Evolutionary conservation across 495 filamentous ascomycete species (phyloP), one percentile per base, ranked within the genome.

Genomic region (Antarctomyces pellizariae): DNA sequence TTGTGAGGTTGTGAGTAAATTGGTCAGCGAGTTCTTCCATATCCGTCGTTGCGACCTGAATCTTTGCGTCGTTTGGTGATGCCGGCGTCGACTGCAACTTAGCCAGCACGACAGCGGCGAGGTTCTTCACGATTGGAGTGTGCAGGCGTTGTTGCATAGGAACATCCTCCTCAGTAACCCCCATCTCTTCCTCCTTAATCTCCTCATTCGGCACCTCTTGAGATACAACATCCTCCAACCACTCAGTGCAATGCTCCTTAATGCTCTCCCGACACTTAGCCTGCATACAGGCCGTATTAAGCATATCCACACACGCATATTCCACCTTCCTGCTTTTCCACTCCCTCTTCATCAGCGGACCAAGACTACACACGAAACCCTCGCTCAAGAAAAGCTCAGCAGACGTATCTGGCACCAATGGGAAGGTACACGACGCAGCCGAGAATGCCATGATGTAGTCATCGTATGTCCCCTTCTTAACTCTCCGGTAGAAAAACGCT

Each of bases 211-310:
- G 50, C 33, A 61, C 63, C 9, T 66, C 66, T 34, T 69, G 65
- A 18, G 67, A 68, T 18, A 83, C 56, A 20, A 77, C 60, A 29
- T 82, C 71, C 30, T 77, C 69, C 13, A 97, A 54, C 75, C 80
- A 93, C 18, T 71, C 67, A 10, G 57, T 54, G 44, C 82, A 90
- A 36, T 84, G 64, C 39, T 74, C 79, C 25, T 60, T 56, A 27
- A 95, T 71, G 9, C 70, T 70, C 34, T 77, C 71, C 9, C 82
- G 68, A 36, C 82, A 93, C 2, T 57, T 46, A 22, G 62, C 53
- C 37, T 82, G 71, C 48, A 89, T 72, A 48, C 80, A 90, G 10
- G 84, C 89, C 7, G 76, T 77, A 48, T 75, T 86, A 21, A 95
- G 53, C 55, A 95, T 68, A 33, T 95, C 76, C 29, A 95, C 49